Evolutionary conservation across 768 basidiomycete genomes (phyloP).

Genomic region (Stropharia rugosoannulata): DNA sequence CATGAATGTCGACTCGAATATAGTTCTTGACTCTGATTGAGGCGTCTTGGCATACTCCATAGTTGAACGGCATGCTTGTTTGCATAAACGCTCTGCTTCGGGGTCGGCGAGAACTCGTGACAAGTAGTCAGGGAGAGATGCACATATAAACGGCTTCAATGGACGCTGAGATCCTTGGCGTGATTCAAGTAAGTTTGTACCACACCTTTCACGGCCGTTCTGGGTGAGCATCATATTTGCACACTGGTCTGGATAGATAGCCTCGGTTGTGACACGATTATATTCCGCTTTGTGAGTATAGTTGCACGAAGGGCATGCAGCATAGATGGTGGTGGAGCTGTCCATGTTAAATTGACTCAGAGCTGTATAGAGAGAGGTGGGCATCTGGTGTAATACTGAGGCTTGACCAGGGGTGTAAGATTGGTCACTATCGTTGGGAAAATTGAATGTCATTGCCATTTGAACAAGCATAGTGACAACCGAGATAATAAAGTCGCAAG

Average conservation of each 20-base stretch:
- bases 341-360: background rate
- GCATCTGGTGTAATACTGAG: background rate
- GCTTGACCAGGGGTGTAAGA: too few relatives aligned
- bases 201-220: background rate
- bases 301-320: background rate
- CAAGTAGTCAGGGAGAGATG: background rate
- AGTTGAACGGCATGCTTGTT: too few relatives aligned
- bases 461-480: background rate
- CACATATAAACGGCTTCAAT: slow-evolving; percentile 1
- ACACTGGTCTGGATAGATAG: background rate
- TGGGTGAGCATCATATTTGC: background rate
- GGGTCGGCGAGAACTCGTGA: background rate
- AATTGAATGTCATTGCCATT: background rate
- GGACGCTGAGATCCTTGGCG: background rate
- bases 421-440: too few relatives aligned
- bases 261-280: background rate
- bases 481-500: background rate
- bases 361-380: background rate
- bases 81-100: too few relatives aligned
- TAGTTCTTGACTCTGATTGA: too few relatives aligned
- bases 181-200: background rate
- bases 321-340: background rate
- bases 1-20: too few relatives aligned
- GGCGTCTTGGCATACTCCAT: too few relatives aligned
- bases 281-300: background rate